Evolutionary conservation across 73 alveolate species (phyloP), one percentile per base, ranked within the genome.

Genomic region (Paraurostyla sp.): DNA sequence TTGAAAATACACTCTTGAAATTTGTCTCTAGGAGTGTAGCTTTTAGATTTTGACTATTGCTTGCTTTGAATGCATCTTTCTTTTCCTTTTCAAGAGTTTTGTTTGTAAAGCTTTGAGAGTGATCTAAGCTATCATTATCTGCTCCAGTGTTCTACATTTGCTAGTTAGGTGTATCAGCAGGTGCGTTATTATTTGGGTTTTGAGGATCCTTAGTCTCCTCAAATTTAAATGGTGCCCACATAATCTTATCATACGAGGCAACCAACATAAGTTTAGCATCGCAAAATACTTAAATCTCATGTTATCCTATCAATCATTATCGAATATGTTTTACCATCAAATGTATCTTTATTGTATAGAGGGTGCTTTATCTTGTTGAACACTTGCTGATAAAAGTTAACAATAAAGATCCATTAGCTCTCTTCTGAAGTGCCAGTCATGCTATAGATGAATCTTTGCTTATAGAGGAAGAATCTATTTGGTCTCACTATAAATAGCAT

Each of bases 161-260:
- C n/a, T n/a, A n/a, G n/a, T n/a, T n/a, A n/a, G n/a, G n/a, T n/a
- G n/a, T n/a, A n/a, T n/a, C n/a, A n/a, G n/a, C 57, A 46, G 18
- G 18, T 46, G 25, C 6, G 49, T 69, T 62, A 36, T 46, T 71
- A 20, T 43, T 71, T 45, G 41, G 52, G 11, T 16, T 9, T 3
- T 4, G 11, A 22, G 51, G 35, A 13, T 73, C 86, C 35, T 43
- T 49, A 6, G 32, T 45, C 52, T 73, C 86, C 29, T 73, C 86
- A 73, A 49, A 43, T 25, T 73, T 73, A 49, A 73, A 49, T 45
- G 86, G 71, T 0, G 86, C 86, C 86, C 86, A 73, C 86, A 73
- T 73, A 16, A 73, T 48, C 35, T 49, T 43, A 16, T 73, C 65
- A 48, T 73, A 71, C 32, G 65, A 48, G 69, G 65, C 43, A 6